phyloP scores from a whole-genome alignment of 495 filamentous ascomycete genomes.

The Lophiotrema nucula region DNA sequence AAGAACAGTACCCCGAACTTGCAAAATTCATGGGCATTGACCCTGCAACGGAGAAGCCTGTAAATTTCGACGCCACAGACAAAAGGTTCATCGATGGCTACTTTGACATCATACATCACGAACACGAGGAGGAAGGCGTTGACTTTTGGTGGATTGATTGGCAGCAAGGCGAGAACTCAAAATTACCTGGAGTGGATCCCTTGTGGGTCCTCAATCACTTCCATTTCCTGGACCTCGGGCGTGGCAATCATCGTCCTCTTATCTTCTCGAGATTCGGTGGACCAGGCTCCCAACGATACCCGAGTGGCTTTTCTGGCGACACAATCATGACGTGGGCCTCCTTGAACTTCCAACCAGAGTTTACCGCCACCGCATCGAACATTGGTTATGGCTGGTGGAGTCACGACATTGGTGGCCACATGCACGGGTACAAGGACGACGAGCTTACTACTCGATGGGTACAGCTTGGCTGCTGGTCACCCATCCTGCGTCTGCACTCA shows the following conservation, averaged over 20 bases:
- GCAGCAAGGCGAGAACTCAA: slow-evolving; percentile 57
- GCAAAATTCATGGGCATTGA: slow-evolving; percentile 50
- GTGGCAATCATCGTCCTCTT: slow-evolving; percentile 33
- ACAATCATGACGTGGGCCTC: slow-evolving; percentile 56
- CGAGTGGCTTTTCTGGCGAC: slow-evolving; percentile 62
- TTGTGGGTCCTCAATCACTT: slow-evolving; percentile 64
- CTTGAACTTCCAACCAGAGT: slow-evolving; percentile 60
- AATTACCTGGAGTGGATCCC: slow-evolving; percentile 57
- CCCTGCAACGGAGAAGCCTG: slow-evolving; percentile 46
- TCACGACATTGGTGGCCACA: slow-evolving; percentile 63
- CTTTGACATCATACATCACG: slow-evolving; percentile 54
- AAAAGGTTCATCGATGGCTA: slow-evolving; percentile 56
- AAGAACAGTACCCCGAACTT: slow-evolving; percentile 54
- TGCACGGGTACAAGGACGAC: slow-evolving; percentile 50
- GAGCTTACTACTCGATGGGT: slow-evolving; percentile 58
- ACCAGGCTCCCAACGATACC: slow-evolving; percentile 59
- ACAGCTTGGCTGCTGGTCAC: slow-evolving; percentile 57
- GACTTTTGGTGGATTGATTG: slow-evolving; percentile 67
- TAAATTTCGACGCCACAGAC: slow-evolving; percentile 54
- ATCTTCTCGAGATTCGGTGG: slow-evolving; percentile 59
- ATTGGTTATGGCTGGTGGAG: slow-evolving; percentile 67
- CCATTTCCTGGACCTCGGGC: slow-evolving; percentile 53
- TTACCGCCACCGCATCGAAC: slow-evolving; percentile 61
- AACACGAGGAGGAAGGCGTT: slow-evolving; percentile 50
- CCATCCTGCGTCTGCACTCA: slow-evolving; percentile 59